These are phyloP conservation scores for Histomonas meleagridis DNA, from an alignment of 208 protist species.

Conservation along the genomic window DNA sequence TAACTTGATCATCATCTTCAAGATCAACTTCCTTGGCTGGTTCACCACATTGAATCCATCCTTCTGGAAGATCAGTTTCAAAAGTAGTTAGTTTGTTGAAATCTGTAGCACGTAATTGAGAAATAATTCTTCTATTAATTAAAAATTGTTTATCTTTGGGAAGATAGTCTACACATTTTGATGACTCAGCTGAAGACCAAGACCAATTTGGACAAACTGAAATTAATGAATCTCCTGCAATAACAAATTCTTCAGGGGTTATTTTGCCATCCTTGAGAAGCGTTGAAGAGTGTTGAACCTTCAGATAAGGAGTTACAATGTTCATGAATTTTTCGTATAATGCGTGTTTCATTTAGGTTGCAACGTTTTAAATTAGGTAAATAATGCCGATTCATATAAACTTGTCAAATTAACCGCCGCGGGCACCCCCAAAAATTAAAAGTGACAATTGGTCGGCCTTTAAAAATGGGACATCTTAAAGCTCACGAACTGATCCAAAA, in stretches of 20 bases:
- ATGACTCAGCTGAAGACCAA: background rate
- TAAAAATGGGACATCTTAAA: constrained; percentile 27
- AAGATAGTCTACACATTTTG: background rate
- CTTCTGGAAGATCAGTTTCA: background rate
- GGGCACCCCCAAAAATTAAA: too few species aligned
- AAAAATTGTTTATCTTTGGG: constrained; percentile 30
- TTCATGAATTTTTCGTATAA: constrained; percentile 8
- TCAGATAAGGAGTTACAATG: background rate
- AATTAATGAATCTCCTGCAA: background rate
- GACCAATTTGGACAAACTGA: constrained; percentile 11
- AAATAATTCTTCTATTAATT: background rate
- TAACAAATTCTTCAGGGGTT: constrained; percentile 3
- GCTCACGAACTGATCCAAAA: constrained; percentile 14
- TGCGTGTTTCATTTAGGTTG: constrained; percentile 21
- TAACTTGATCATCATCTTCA: background rate
- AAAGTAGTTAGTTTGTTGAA: background rate
- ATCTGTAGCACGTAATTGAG: background rate
- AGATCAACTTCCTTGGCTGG: background rate
- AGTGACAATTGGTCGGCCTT: too few species aligned
- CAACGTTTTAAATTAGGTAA: too few species aligned
- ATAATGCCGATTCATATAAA: too few species aligned
- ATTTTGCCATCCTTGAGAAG: background rate
- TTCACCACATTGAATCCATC: background rate
- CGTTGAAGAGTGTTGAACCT: background rate
- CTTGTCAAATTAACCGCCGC: too few species aligned